Evolutionary conservation across 2,329 filamentous ascomycete genomes (phyloP).

Genomic region (Penicillium sp.): DNA sequence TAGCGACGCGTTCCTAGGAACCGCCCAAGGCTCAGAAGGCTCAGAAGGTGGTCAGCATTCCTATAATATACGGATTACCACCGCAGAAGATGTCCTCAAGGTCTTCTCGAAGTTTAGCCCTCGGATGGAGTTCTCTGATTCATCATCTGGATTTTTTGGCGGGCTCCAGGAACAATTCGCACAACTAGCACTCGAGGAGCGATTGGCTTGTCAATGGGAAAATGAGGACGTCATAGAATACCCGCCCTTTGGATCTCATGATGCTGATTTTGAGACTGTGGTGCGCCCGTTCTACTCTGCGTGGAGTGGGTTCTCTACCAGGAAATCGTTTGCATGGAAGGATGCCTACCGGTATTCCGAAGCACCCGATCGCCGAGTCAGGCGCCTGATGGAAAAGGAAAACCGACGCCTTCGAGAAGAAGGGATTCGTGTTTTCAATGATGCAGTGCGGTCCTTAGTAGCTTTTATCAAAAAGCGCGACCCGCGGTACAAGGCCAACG

Average conservation of each 20-base stretch:
- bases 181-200: constrained; percentile 79
- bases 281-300: constrained; percentile 79
- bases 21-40: constrained; percentile 54
- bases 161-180: constrained; percentile 77
- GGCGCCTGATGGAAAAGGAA: constrained; percentile 91
- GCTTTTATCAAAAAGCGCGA: constrained; percentile 90
- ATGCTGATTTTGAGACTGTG: constrained; percentile 74
- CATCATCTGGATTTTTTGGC: constrained; percentile 81
- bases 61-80: constrained; percentile 74
- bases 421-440: constrained; percentile 85
- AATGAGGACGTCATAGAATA: constrained; percentile 67
- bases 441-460: constrained; percentile 83
- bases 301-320: constrained; percentile 83
- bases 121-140: constrained; percentile 78
- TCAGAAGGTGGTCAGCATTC: constrained; percentile 60
- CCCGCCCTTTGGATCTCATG: constrained; percentile 79
- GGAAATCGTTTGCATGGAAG: constrained; percentile 86
- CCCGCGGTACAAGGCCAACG: constrained; percentile 78
- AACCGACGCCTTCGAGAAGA: constrained; percentile 85
- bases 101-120: constrained; percentile 82
- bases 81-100: constrained; percentile 75
- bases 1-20: constrained; percentile 78
- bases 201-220: constrained; percentile 72
- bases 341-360: constrained; percentile 83
- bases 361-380: constrained; percentile 80